phyloP scores from a whole-genome alignment of 2,329 filamentous ascomycete species.

The Penicillium sp. region DNA sequence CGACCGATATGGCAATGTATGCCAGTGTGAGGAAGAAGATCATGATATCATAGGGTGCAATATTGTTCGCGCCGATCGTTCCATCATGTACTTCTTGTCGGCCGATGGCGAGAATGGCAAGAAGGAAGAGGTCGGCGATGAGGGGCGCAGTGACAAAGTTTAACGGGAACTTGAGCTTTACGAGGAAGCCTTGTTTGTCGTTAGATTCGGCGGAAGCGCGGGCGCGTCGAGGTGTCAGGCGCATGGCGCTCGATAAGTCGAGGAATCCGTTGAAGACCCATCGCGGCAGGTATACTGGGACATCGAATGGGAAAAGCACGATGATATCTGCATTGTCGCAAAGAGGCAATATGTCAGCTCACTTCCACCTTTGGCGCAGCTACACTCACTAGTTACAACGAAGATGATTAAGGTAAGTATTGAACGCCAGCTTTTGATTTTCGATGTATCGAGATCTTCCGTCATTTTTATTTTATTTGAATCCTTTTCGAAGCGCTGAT shows the following conservation, averaged over 20 bases:
- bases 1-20: conserved; percentile 77
- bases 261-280: conserved; percentile 49
- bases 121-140: conserved; percentile 70
- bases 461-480: conserved; percentile 22
- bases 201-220: conserved; percentile 22
- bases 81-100: conserved; percentile 68
- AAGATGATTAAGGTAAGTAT: conserved; percentile 72
- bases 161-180: conserved; percentile 62
- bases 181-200: conserved; percentile 42
- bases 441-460: conserved; percentile 50
- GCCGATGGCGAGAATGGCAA: conserved; percentile 70
- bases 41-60: conserved; percentile 73
- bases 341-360: conserved; percentile 5
- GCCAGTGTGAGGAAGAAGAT: conserved; percentile 72
- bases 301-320: conserved; percentile 69
- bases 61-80: conserved; percentile 66
- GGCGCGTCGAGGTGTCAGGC: conserved; percentile 55
- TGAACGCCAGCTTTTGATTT: conserved; percentile 67
- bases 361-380: background rate
- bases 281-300: conserved; percentile 64
- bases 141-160: conserved; percentile 72
- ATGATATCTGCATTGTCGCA: conserved; percentile 58
- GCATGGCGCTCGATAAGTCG: conserved; percentile 47
- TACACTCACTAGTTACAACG: conserved; percentile 66
- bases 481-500: background rate